Evolutionary conservation across 371 early-diverging fungal genomes (phyloP), one percentile per base, ranked within the genome.

Genomic region (Actinomucor elegans): DNA sequence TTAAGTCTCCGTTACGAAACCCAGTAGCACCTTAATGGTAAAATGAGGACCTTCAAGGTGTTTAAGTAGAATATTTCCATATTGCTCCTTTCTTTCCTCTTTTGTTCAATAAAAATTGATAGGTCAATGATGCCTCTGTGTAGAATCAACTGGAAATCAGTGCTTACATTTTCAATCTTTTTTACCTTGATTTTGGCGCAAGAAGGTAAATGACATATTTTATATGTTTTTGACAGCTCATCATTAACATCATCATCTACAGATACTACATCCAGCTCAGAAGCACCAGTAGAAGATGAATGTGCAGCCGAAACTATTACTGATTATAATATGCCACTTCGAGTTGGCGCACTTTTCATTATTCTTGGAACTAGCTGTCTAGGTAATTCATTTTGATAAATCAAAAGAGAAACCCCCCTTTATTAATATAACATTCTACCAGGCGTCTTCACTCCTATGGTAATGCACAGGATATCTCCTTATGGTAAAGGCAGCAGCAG

Each of bases 381-480:
- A 17, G 71, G 65, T 65, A 64, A 59, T 36, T 28, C 12, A 21
- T 17, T 1, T 37, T 21, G 29, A 17, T 29, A 17, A 20, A n/a
- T n/a, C n/a, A n/a, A n/a, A 5, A 37, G 41, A 32, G 11, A 20
- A 50, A 27, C 1, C 38, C 20, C 17, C 12, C 23, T 18, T 29
- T 33, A 29, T 36, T 35, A 38, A 32, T 31, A 28, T 31, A 20
- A 47, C 45, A 41, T 53, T 48, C 26, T 26, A 48, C 17, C 24
- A 75, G 76, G 76, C 29, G 51, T 73, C 18, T 77, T 73, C 40
- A 57, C 52, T 47, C 77, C 77, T 23, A 69, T 77, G n/a, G 36
- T 71, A 2, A 31, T 73, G 23, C 69, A 73, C 49, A 62, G 61
- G 28, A 61, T 73, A 18, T 54, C 64, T 17, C 73, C 75, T 31